Evolutionary conservation across 2,329 filamentous ascomycete species (phyloP).

Genomic region (Penicillium sp.): DNA sequence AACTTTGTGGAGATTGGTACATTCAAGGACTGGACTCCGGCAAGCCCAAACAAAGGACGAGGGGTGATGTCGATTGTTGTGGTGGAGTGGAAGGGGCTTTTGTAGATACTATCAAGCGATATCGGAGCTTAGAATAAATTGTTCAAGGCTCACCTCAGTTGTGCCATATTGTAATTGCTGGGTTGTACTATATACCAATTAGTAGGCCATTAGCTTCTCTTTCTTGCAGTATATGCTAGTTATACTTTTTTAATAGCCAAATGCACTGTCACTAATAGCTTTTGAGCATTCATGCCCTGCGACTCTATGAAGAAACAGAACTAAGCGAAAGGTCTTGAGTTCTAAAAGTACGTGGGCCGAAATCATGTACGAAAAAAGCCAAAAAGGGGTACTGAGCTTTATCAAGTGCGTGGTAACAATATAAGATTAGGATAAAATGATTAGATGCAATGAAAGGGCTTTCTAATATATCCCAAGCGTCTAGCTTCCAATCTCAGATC

Average conservation of each 20-base stretch:
- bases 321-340: not conserved
- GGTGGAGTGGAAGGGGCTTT: constrained; percentile 12
- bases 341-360: not conserved
- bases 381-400: not conserved
- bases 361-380: not conserved
- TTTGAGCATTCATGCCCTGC: not conserved
- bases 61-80: constrained; percentile 22
- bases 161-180: not conserved
- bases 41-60: constrained; percentile 15
- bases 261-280: not conserved
- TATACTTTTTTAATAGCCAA: not conserved
- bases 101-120: not conserved
- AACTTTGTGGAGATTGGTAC: constrained; percentile 22
- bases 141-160: not conserved
- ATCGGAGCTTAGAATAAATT: not conserved
- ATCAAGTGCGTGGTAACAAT: not conserved
- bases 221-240: not conserved
- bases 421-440: not conserved
- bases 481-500: constrained; percentile 36
- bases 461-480: not conserved
- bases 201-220: not conserved
- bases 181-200: no score
- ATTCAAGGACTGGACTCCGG: constrained; percentile 19
- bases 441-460: not conserved
- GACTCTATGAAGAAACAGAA: not conserved